A percentile compares a stretch with the other conserved stretches of the same genome.
These are phyloP conservation scores for Cladophialophora yegresii DNA, from an alignment of 2,329 filamentous ascomycete species.

Conservation along the genomic window DNA sequence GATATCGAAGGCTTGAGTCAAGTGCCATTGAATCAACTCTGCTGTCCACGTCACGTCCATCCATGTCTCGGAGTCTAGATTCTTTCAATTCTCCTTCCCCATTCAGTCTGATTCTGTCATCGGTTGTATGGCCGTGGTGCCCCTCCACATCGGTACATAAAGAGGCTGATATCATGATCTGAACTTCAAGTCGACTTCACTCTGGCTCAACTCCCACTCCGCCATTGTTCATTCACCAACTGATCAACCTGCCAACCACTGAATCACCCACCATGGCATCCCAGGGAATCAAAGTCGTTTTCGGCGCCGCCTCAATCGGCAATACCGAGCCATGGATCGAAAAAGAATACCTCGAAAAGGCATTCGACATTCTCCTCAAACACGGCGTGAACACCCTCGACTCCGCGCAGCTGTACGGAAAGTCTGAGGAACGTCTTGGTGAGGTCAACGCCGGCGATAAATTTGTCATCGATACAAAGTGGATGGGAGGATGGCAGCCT, in stretches of 20 bases:
- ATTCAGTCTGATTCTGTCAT: not conserved
- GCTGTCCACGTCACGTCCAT: not conserved
- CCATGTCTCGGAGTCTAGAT: not conserved
- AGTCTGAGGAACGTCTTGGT: conserved; percentile 49
- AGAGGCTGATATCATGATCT: not conserved
- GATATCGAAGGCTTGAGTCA: not conserved
- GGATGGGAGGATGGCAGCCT: conserved; percentile 42
- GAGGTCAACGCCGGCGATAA: conserved; percentile 43
- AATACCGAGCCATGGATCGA: conserved; percentile 24
- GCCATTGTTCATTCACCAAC: not conserved
- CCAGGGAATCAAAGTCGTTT: conserved; percentile 24
- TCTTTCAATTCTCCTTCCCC: not conserved
- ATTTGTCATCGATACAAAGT: conserved; percentile 54
- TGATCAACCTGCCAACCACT: not conserved
- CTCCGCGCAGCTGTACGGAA: conserved; percentile 42
- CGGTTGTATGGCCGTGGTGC: not conserved
- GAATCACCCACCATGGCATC: conserved; percentile 22
- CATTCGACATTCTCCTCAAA: conserved; percentile 27
- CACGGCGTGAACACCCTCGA: conserved; percentile 32
- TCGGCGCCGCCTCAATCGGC: conserved; percentile 26
- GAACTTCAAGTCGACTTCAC: not conserved
- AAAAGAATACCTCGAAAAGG: conserved; percentile 17
- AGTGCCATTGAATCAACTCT: not conserved
- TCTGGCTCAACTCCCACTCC: not conserved
- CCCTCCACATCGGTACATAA: not conserved